Percentiles rank a stretch among this genome's conserved stretches.
Conservation (phyloP, 1,139 yeast genomes). For the Meyerozyma elateridarum region DNA sequence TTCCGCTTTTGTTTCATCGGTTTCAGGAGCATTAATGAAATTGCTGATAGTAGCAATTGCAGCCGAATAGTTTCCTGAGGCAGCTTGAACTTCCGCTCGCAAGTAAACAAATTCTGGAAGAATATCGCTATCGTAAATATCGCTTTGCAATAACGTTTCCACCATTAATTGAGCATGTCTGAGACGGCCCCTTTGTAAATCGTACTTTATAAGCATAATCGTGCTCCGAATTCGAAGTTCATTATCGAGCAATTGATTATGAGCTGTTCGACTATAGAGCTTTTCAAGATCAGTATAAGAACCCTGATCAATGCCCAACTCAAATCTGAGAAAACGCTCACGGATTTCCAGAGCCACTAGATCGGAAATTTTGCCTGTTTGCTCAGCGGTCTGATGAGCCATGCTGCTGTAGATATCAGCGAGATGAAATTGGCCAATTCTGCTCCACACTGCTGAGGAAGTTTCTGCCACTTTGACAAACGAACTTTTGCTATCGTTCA, state of each 20-base stretch:
- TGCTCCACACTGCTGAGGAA: constrained; percentile 46
- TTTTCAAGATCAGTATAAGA: constrained; percentile 25
- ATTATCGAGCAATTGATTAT: constrained; percentile 5
- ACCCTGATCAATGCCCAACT: constrained; percentile 35
- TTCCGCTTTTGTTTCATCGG: constrained; percentile 16
- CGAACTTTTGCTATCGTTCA: constrained; percentile 26
- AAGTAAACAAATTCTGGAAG: constrained; percentile 1
- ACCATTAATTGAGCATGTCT: constrained; percentile 21
- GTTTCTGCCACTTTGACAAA: constrained; percentile 46
- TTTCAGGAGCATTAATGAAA: constrained; percentile 16
- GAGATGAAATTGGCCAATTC: constrained; percentile 44
- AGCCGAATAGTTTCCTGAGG: constrained; percentile 24
- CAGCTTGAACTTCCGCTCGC: constrained; percentile 11
- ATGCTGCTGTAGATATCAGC: constrained; percentile 44
- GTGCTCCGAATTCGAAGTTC: neutral
- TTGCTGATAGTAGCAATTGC: constrained; percentile 22
- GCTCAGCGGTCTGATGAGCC: constrained; percentile 30
- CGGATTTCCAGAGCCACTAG: constrained; percentile 35
- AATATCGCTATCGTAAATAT: neutral
- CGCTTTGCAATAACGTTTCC: constrained; percentile 16
- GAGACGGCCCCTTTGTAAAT: constrained; percentile 34
- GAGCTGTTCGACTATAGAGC: constrained; percentile 12
- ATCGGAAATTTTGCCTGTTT: constrained; percentile 32
- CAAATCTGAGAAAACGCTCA: constrained; percentile 26
- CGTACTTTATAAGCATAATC: constrained; percentile 31